A percentile compares a stretch with the other conserved stretches of the same genome.
These are phyloP conservation scores for Ailanthus altissimus DNA, from an alignment of 345 rosid species.

Conservation along the genomic window DNA sequence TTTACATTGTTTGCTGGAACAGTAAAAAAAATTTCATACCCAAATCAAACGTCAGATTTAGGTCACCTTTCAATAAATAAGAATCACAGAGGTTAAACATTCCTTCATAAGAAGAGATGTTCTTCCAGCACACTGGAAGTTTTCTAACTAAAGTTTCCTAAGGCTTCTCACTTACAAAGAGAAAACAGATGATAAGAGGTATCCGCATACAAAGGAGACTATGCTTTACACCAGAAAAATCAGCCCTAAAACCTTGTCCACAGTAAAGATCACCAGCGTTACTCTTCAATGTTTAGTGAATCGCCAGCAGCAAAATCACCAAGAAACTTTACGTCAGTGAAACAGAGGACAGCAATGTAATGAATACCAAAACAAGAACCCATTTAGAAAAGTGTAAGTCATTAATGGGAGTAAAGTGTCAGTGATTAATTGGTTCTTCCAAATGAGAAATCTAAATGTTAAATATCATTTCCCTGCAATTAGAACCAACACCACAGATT, in stretches of 20 bases:
- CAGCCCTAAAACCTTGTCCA: constrained; percentile 28
- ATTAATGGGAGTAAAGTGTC: not conserved
- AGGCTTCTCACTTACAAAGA: constrained; percentile 19
- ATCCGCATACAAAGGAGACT: constrained; percentile 35
- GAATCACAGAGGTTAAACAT: constrained; percentile 15
- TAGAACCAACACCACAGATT: not conserved
- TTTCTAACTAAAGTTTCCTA: constrained; percentile 38
- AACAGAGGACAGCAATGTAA: not conserved
- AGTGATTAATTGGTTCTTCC: not conserved
- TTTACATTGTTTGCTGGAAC: constrained; percentile 13
- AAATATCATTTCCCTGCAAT: not conserved
- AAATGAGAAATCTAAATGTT: not conserved
- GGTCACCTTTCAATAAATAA: constrained; percentile 19
- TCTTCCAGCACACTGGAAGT: constrained; percentile 23
- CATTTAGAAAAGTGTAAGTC: not conserved
- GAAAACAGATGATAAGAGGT: constrained; percentile 7
- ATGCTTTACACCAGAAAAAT: constrained; percentile 31
- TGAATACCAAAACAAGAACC: constrained; percentile 1
- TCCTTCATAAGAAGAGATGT: not conserved
- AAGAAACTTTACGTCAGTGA: constrained; percentile 6
- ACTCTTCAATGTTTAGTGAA: constrained; percentile 31
- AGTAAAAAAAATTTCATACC: constrained; percentile 6
- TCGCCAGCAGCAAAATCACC: constrained; percentile 45
- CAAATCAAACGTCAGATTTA: constrained; percentile 20
- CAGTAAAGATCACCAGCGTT: constrained; percentile 20